These are phyloP conservation scores for Penicillium sp. DNA, from an alignment of 2,329 filamentous ascomycete species.

Conservation along the genomic window DNA sequence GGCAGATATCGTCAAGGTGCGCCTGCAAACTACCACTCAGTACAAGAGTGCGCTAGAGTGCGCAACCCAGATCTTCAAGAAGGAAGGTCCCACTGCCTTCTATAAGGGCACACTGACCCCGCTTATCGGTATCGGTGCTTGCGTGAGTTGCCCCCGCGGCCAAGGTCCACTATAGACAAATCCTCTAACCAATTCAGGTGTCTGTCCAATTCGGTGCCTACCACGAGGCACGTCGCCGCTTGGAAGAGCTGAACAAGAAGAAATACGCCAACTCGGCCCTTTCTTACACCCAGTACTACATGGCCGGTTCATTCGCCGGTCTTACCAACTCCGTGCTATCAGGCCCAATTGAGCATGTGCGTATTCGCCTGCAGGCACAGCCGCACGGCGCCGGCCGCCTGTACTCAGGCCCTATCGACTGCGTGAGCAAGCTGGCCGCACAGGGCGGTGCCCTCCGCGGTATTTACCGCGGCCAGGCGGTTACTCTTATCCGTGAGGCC, in stretches of 20 bases:
- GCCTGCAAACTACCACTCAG: conserved; percentile 81
- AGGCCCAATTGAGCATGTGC: conserved; percentile 91
- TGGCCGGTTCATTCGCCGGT: conserved; percentile 86
- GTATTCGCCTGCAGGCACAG: conserved; percentile 93
- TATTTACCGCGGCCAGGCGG: conserved; percentile 81
- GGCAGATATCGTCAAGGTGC: conserved; percentile 92
- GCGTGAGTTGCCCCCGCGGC: conserved; percentile 54
- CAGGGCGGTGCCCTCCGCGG: conserved; percentile 67
- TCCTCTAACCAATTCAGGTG: conserved; percentile 39
- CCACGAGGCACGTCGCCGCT: conserved; percentile 81
- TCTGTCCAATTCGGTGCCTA: conserved; percentile 99
- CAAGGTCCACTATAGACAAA: not conserved
- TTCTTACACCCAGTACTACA: conserved; percentile 82
- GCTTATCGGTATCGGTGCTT: conserved; percentile 91
- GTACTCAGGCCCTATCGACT: conserved; percentile 84
- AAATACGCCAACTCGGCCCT: conserved; percentile 51
- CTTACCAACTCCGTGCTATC: conserved; percentile 86
- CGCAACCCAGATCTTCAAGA: conserved; percentile 77
- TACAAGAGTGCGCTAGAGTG: conserved; percentile 79
- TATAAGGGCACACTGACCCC: conserved; percentile 98
- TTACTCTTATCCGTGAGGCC: conserved; percentile 84
- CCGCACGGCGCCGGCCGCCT: conserved; percentile 77
- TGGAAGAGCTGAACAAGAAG: conserved; percentile 71
- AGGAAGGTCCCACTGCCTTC: conserved; percentile 87
- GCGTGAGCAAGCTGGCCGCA: conserved; percentile 75